Evolutionary conservation across 2,329 filamentous ascomycete genomes (phyloP).

Genomic region (Trichoderma brevicompactum): DNA sequence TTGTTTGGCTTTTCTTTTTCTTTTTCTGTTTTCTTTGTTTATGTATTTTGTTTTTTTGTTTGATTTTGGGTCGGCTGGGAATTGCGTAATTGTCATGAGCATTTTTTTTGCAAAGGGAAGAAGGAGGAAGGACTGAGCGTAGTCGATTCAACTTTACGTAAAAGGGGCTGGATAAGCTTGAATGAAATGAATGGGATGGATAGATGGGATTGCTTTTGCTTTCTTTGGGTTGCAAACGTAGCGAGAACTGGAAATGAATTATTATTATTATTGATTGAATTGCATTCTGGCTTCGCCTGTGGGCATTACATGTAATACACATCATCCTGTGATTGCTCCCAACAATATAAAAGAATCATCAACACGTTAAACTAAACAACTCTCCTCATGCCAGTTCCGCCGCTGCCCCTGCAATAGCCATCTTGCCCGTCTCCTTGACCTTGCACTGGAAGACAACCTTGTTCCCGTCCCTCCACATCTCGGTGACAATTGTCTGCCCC

Average conservation of each 20-base stretch:
- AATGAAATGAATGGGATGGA: slow-evolving; percentile 7
- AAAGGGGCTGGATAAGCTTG: not conserved
- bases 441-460: slow-evolving; percentile 83
- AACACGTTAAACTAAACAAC: not conserved
- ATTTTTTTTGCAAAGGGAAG: not conserved
- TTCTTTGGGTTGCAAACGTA: too few relatives aligned
- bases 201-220: not conserved
- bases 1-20: not conserved
- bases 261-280: not conserved
- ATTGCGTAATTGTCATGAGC: not conserved
- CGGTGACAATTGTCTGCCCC: slow-evolving; percentile 86
- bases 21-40: not conserved
- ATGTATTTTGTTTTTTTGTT: not conserved
- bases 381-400: slow-evolving; percentile 65
- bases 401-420: slow-evolving; percentile 79
- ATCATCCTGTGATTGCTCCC: too few relatives aligned
- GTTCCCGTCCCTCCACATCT: slow-evolving; percentile 91
- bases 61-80: not conserved
- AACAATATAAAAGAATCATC: too few relatives aligned
- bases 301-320: too few relatives aligned
- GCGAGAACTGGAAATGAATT: not conserved
- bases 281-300: too few relatives aligned
- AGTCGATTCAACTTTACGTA: not conserved
- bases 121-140: slow-evolving; percentile 4
- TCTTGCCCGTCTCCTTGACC: slow-evolving; percentile 91